Conservation (phyloP, 2,329 filamentous ascomycete genomes). For the Botrytis elliptica region DNA sequence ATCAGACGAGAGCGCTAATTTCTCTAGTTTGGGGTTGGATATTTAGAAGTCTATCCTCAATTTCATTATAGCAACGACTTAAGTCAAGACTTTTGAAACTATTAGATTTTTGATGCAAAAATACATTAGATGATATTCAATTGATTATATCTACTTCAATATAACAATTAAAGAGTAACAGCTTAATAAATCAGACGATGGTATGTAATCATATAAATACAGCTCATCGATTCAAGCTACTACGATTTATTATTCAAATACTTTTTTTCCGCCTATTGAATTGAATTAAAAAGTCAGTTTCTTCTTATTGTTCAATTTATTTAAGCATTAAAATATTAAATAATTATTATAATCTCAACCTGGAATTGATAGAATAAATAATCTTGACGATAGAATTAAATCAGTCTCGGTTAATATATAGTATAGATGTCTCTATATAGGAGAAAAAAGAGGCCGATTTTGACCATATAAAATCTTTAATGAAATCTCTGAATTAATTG, state of each 20-base stretch:
- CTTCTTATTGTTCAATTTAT: fast-evolving
- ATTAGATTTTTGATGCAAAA: not conserved
- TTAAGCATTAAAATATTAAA: not conserved
- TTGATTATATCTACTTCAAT: too few relatives aligned
- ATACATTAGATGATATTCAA: not conserved
- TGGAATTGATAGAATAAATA: too few relatives aligned
- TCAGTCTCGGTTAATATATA: too few relatives aligned
- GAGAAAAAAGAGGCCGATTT: too few relatives aligned
- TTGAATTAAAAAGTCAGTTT: not conserved
- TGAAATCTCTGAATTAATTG: too few relatives aligned
- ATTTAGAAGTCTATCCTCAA: not conserved
- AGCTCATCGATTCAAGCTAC: too few relatives aligned
- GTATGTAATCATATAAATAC: too few relatives aligned
- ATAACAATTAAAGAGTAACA: fast-evolving
- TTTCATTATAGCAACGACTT: not conserved
- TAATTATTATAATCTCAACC: too few relatives aligned
- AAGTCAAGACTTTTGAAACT: not conserved
- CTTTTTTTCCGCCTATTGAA: not conserved
- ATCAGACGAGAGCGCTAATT: not conserved
- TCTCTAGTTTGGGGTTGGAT: fast-evolving
- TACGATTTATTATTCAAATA: not conserved
- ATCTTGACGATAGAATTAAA: too few relatives aligned
- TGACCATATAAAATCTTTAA: too few relatives aligned
- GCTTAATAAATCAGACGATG: too few relatives aligned
- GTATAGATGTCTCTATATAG: too few relatives aligned